These are phyloP conservation scores for Phytophthora citricola DNA, from an alignment of 352 stramenopile genomes.

Conservation along the genomic window DNA sequence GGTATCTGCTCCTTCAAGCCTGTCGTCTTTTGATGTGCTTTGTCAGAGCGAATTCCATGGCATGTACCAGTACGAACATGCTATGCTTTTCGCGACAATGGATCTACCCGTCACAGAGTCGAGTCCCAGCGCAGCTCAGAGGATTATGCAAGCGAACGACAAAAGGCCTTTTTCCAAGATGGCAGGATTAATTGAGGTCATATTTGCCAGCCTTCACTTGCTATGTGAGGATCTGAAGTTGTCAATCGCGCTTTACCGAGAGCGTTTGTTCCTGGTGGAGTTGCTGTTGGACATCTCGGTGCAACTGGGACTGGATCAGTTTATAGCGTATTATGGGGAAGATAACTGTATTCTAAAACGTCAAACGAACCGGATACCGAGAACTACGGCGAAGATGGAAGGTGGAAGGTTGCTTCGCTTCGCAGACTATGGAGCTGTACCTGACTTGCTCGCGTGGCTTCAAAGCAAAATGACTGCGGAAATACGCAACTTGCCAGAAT, in stretches of 20 bases:
- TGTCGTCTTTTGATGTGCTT: conserved; percentile 49
- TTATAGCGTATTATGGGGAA: conserved; percentile 61
- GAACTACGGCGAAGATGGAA: conserved; percentile 1
- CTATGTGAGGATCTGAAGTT: conserved; percentile 77
- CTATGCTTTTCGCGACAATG: conserved; percentile 50
- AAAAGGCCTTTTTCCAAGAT: conserved; percentile 5
- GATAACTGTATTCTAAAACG: conserved; percentile 37
- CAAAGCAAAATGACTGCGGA: conserved; percentile 35
- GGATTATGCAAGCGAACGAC: not conserved
- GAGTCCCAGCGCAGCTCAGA: not conserved
- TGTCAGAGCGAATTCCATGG: conserved; percentile 53
- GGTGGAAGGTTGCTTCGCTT: conserved; percentile 29
- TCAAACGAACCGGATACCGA: not conserved
- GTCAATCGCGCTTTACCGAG: conserved; percentile 40
- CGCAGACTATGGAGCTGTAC: conserved; percentile 38
- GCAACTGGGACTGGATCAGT: conserved; percentile 38
- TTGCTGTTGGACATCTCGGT: conserved; percentile 48
- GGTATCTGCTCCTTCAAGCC: conserved; percentile 4
- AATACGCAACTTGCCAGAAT: conserved; percentile 8
- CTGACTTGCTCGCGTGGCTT: conserved; percentile 65
- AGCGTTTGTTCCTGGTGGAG: conserved; percentile 43
- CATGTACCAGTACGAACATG: conserved; percentile 51
- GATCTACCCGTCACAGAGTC: conserved; percentile 21
- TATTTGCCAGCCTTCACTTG: conserved; percentile 71
- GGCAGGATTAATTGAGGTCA: conserved; percentile 16